phyloP scores from a whole-genome alignment of 2,329 filamentous ascomycete genomes.

The Sclerotinia subarctica region DNA sequence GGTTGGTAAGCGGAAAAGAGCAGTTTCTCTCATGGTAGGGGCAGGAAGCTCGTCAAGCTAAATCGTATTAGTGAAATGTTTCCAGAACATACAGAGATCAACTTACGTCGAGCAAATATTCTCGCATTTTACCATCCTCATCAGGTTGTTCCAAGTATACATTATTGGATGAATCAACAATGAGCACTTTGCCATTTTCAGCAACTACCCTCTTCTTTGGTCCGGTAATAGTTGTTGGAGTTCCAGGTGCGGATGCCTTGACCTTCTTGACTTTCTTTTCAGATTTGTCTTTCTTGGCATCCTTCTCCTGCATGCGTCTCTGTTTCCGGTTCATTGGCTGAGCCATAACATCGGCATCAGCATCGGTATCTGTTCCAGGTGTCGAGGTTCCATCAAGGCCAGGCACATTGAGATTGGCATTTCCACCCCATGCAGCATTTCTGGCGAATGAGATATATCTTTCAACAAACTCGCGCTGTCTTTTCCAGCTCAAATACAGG shows the following conservation, averaged over 20 bases:
- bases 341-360: slow-evolving; percentile 48
- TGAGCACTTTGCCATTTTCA: slow-evolving; percentile 90
- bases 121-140: slow-evolving; percentile 77
- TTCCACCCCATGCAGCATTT: slow-evolving; percentile 78
- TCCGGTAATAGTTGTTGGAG: slow-evolving; percentile 56
- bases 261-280: slow-evolving; percentile 54
- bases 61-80: not conserved
- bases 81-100: not conserved
- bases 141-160: slow-evolving; percentile 93
- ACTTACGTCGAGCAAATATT: slow-evolving; percentile 85
- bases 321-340: slow-evolving; percentile 75
- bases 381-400: slow-evolving; percentile 55
- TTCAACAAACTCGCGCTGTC: slow-evolving; percentile 86
- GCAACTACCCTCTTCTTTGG: slow-evolving; percentile 84
- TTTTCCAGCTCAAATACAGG: slow-evolving; percentile 81
- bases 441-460: slow-evolving; percentile 88
- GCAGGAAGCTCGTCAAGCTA: slow-evolving; percentile 74
- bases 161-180: slow-evolving; percentile 88
- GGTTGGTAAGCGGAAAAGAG: slow-evolving; percentile 73
- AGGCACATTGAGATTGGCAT: slow-evolving; percentile 66
- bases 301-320: slow-evolving; percentile 83
- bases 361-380: slow-evolving; percentile 45
- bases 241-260: slow-evolving; percentile 41
- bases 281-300: slow-evolving; percentile 67
- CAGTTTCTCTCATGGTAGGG: slow-evolving; percentile 78